A percentile compares a stretch with the other conserved stretches of the same genome.
Evolutionary conservation across 371 early-diverging fungal species (phyloP).

Genomic region (Lichtheimia hyalospora): DNA sequence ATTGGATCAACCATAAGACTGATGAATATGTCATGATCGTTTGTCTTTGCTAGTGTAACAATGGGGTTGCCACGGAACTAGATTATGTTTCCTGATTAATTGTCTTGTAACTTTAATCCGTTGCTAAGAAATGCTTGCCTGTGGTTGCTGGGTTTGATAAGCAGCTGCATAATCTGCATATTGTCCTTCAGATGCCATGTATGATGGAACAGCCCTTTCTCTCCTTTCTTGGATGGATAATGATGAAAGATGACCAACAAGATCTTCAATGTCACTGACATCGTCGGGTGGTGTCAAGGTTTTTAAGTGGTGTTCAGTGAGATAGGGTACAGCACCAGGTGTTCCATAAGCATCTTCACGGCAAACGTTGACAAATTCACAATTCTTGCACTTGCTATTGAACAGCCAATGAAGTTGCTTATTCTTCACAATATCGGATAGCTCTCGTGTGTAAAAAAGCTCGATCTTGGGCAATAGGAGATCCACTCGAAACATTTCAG

Average conservation of each 20-base stretch:
- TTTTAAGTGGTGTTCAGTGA: slow-evolving; percentile 24
- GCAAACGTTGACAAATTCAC: slow-evolving; percentile 39
- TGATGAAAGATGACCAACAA: slow-evolving; percentile 16
- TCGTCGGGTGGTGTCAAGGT: background rate
- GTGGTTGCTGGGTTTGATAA: slow-evolving; percentile 21
- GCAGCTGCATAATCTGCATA: slow-evolving; percentile 15
- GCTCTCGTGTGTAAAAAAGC: slow-evolving; percentile 33
- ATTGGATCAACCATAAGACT: slow-evolving; percentile 26
- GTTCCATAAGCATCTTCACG: slow-evolving; percentile 36
- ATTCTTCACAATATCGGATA: slow-evolving; percentile 30
- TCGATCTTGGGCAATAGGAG: slow-evolving; percentile 44
- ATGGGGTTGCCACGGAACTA: slow-evolving; percentile 35
- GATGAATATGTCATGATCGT: slow-evolving; percentile 29
- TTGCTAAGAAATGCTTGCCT: slow-evolving; percentile 6
- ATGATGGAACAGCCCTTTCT: background rate
- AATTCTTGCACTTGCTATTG: slow-evolving; percentile 41
- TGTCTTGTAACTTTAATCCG: no score
- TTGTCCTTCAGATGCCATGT: background rate
- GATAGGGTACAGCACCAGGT: slow-evolving; percentile 33
- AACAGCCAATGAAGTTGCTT: slow-evolving; percentile 40
- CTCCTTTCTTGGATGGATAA: slow-evolving; percentile 2
- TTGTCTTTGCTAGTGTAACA: slow-evolving; percentile 14
- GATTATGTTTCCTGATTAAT: background rate
- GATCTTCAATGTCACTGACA: slow-evolving; percentile 44
- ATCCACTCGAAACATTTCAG: slow-evolving; percentile 41